phyloP scores from a whole-genome alignment of 352 stramenopile species.

The Saprolegnia diclina region DNA sequence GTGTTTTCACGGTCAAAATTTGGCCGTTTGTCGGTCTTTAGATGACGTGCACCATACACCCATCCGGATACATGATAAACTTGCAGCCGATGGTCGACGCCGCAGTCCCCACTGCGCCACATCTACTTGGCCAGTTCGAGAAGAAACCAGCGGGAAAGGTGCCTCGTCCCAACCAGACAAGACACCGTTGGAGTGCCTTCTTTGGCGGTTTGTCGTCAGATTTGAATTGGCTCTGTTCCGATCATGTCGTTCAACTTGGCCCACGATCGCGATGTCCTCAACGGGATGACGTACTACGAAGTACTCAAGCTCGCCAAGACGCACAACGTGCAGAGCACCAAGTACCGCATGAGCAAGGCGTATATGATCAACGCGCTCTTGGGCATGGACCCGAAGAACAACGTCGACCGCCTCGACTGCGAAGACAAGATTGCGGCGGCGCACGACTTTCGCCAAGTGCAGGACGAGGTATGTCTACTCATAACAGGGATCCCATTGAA shows the following conservation, averaged over 20 bases:
- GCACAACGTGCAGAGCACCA: background rate
- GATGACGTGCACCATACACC: slow-evolving; percentile 16
- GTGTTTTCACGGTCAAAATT: slow-evolving; percentile 6
- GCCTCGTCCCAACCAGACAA: too few species aligned
- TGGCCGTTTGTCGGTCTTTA: slow-evolving; percentile 11
- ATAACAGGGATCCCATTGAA: too few species aligned
- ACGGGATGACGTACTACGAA: background rate
- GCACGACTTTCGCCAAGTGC: background rate
- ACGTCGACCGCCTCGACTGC: background rate
- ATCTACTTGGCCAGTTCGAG: too few species aligned
- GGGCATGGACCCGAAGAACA: background rate
- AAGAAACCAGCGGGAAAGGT: too few species aligned
- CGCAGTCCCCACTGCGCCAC: too few species aligned
- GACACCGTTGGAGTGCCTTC: too few species aligned
- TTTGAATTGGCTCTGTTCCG: too few species aligned
- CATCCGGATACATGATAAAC: too few species aligned
- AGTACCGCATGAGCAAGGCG: background rate
- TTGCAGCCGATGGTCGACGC: too few species aligned
- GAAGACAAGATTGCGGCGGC: background rate
- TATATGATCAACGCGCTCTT: background rate
- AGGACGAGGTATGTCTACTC: background rate
- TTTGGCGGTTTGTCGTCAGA: too few species aligned
- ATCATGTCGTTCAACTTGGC: background rate
- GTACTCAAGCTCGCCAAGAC: background rate
- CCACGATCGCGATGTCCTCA: background rate